Conservation (phyloP, 495 filamentous ascomycete species). For the Pyrenula massariospora region DNA sequence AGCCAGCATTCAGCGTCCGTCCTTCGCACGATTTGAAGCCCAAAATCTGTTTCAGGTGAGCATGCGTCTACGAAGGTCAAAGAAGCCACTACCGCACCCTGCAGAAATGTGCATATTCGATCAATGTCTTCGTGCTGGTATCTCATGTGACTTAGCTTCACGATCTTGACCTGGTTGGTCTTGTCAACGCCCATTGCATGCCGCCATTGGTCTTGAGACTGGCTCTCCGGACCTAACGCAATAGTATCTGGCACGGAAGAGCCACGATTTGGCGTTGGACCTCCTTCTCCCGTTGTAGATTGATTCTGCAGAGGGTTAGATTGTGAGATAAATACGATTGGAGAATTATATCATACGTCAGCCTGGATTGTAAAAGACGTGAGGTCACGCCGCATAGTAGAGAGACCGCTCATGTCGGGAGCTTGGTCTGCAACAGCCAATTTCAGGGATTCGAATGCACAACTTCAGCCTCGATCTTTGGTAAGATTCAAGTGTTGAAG, state of each 20-base stretch:
- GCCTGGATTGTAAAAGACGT: neutral
- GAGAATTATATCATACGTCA: neutral
- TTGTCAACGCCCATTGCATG: slow-evolving; percentile 20
- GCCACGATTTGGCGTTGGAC: slow-evolving; percentile 25
- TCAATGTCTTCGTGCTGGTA: slow-evolving; percentile 37
- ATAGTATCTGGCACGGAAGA: slow-evolving; percentile 22
- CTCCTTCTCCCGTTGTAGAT: slow-evolving; percentile 12
- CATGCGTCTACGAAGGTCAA: too few relatives aligned
- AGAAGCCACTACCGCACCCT: slow-evolving; percentile 15
- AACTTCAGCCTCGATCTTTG: too few relatives aligned
- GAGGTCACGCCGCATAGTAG: neutral
- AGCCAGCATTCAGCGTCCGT: slow-evolving; percentile 41
- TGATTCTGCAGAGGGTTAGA: too few relatives aligned
- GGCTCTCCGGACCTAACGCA: slow-evolving; percentile 20
- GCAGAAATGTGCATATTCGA: slow-evolving; percentile 28
- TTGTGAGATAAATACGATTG: too few relatives aligned
- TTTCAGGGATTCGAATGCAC: too few relatives aligned
- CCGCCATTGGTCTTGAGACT: slow-evolving; percentile 22
- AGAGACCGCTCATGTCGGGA: neutral
- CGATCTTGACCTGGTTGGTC: slow-evolving; percentile 24
- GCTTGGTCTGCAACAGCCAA: neutral
- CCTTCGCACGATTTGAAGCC: slow-evolving; percentile 33
- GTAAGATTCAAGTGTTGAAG: too few relatives aligned
- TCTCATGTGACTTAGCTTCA: slow-evolving; percentile 32
- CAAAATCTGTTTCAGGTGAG: too few relatives aligned